A percentile compares a stretch with the other conserved stretches of the same genome.
Conservation (phyloP, 768 basidiomycete genomes). For the Plicaturopsis crispa region DNA sequence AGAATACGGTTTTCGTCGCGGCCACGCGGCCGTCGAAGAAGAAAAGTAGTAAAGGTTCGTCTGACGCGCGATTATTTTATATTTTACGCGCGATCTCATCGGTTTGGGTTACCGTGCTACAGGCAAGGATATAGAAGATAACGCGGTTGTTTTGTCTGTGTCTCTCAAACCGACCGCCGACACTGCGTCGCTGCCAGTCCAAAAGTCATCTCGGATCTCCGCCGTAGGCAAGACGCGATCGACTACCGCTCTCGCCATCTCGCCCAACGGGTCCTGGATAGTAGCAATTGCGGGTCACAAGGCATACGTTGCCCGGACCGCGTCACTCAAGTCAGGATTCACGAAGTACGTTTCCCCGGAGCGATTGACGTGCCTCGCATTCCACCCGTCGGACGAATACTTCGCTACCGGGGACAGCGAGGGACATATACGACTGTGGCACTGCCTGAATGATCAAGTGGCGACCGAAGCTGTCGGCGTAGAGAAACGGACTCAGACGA, state of each 20-base stretch:
- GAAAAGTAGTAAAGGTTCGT: slow-evolving; percentile 24
- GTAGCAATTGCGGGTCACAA: slow-evolving; percentile 71
- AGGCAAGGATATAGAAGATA: slow-evolving; percentile 33
- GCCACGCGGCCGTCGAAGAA: slow-evolving; percentile 45
- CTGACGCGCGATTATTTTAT: slow-evolving; percentile 7
- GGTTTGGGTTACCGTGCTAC: neutral
- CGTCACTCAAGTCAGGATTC: slow-evolving; percentile 56
- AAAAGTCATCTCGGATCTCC: slow-evolving; percentile 42
- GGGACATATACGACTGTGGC: slow-evolving; percentile 87
- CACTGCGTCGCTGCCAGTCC: slow-evolving; percentile 29
- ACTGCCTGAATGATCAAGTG: slow-evolving; percentile 67
- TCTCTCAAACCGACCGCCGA: slow-evolving; percentile 44
- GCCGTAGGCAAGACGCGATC: slow-evolving; percentile 61
- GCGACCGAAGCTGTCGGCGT: slow-evolving; percentile 41
- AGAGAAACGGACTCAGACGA: slow-evolving; percentile 78
- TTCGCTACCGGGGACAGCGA: slow-evolving; percentile 91
- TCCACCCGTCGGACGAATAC: slow-evolving; percentile 86
- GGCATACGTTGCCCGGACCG: slow-evolving; percentile 62
- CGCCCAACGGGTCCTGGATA: slow-evolving; percentile 72
- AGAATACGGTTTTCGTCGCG: slow-evolving; percentile 65
- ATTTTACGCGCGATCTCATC: neutral
- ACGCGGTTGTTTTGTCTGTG: slow-evolving; percentile 53
- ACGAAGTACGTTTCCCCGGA: slow-evolving; percentile 82
- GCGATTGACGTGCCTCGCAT: slow-evolving; percentile 72
- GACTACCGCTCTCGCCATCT: slow-evolving; percentile 60